A percentile compares a stretch with the other conserved stretches of the same genome.
These are phyloP conservation scores for Malus hybrid DNA, from an alignment of 331 rosid species.

Conservation along the genomic window DNA sequence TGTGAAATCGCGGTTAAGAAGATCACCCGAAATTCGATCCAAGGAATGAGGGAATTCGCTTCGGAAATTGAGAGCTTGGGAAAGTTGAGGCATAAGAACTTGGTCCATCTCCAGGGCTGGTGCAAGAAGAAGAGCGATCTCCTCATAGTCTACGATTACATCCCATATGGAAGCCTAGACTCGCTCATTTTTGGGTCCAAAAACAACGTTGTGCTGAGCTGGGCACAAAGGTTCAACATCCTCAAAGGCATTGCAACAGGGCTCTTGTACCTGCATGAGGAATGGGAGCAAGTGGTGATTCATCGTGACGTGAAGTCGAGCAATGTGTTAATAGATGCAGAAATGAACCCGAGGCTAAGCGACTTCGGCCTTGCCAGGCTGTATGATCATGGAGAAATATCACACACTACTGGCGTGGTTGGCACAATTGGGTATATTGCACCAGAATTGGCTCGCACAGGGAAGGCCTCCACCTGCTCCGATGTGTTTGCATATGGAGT, in stretches of 20 bases:
- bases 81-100: constrained; percentile 57
- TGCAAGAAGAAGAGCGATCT: constrained; percentile 61
- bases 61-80: constrained; percentile 84
- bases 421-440: constrained; percentile 79
- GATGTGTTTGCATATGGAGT: constrained; percentile 68
- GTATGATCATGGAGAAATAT: constrained; percentile 42
- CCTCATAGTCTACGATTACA: constrained; percentile 56
- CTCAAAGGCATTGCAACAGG: constrained; percentile 57
- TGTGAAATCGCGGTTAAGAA: constrained; percentile 56
- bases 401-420: constrained; percentile 66
- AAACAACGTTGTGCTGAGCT: constrained; percentile 21
- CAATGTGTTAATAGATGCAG: constrained; percentile 44
- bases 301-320: constrained; percentile 62
- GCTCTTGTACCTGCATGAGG: constrained; percentile 65
- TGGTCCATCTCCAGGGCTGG: constrained; percentile 78
- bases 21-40: constrained; percentile 21
- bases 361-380: constrained; percentile 75
- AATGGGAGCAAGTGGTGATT: constrained; percentile 66
- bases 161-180: constrained; percentile 54
- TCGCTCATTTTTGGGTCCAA: constrained; percentile 27
- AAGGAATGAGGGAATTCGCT: constrained; percentile 62
- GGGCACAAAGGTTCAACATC: constrained; percentile 55
- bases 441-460: constrained; percentile 55
- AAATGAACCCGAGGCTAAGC: constrained; percentile 44
- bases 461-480: constrained; percentile 42